Evolutionary conservation across 2,329 filamentous ascomycete species (phyloP), one percentile per base, ranked within the genome.

Genomic region (Penicillium sp.): DNA sequence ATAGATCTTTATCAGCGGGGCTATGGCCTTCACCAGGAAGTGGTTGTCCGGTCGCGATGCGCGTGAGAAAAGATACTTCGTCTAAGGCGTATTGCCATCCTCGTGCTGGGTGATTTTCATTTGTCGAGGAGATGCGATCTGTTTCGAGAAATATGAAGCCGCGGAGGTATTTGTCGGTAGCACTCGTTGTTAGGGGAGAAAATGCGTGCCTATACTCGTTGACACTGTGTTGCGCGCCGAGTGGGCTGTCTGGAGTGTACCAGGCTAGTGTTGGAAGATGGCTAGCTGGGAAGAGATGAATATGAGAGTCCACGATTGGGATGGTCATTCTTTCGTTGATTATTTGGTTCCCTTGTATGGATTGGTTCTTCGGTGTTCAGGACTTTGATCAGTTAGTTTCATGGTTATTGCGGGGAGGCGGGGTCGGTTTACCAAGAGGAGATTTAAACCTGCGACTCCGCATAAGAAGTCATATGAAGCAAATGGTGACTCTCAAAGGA

Each of bases 81-180:
- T 83, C 77, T 3, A 95, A 78, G 1, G 89, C 86, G 42, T 82
- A 77, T 21, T 79, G 74, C 79, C 89, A 93, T 70, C 87, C 86
- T 9, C 47, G 50, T 13, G 31, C 18, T 7, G 24, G 67, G 71
- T 21, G 76, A 77, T 46, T 42, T 7, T 78, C 67, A 21, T 74
- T 74, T 18, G 84, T 70, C 59, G 83, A 81, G 61, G 86, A 81
- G 64, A 81, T 83, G 58, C 90, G 86, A 71, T 95, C 90, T 12
- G 88, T 86, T 76, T 96, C 91, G 57, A 96, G 74, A 71, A 92
- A 90, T 60, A 96, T 79, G 73, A 92, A 93, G 51, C 89, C 90
- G 24, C 80, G 76, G 8, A 87, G 78, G 4, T 79, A 61, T 49
- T 73, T 61, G 45, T 62, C 12, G 57, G 57, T 29, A 50, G 71